These are phyloP conservation scores for Cryptosporidium felis DNA, from an alignment of 169 alveolate genomes.

Conservation along the genomic window DNA sequence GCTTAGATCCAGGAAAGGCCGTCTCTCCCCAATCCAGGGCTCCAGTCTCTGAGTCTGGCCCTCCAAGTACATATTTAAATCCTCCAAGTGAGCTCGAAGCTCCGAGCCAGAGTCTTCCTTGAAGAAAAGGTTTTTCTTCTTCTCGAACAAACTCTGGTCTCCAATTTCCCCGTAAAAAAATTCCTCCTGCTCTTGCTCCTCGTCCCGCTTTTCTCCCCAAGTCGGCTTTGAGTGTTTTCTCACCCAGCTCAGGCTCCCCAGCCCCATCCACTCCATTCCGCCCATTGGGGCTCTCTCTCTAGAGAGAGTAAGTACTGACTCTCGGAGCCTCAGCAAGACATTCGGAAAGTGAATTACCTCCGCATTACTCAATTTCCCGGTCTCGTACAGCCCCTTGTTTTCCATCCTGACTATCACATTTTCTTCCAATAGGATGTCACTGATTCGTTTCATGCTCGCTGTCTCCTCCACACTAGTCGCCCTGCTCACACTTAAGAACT, in stretches of 20 bases:
- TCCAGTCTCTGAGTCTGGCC: not conserved
- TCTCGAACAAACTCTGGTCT: not conserved
- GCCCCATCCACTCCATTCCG: not conserved
- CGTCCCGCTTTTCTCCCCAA: not conserved
- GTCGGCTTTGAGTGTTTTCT: too few species aligned
- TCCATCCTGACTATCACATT: not conserved
- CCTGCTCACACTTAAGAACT: slow-evolving; percentile 31
- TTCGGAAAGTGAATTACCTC: slow-evolving; percentile 26
- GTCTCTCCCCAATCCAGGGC: not conserved
- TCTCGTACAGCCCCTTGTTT: not conserved
- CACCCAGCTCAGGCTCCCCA: not conserved
- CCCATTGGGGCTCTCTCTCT: not conserved
- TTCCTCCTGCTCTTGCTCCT: not conserved
- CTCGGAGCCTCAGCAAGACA: slow-evolving; percentile 16
- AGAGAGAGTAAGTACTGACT: not conserved
- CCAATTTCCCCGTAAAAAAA: not conserved
- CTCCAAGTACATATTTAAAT: not conserved
- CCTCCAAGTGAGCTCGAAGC: not conserved
- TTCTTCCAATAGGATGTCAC: slow-evolving; percentile 41
- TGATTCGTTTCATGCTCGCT: slow-evolving; percentile 19
- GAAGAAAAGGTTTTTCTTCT: not conserved
- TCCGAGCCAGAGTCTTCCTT: slow-evolving; percentile 6
- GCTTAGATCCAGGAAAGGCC: too few species aligned
- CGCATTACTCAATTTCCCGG: not conserved
- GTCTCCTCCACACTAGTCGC: slow-evolving; percentile 5